Evolutionary conservation across 1,139 yeast species (phyloP), one percentile per base, ranked within the genome.

Genomic region (Kodamaea fungicola): DNA sequence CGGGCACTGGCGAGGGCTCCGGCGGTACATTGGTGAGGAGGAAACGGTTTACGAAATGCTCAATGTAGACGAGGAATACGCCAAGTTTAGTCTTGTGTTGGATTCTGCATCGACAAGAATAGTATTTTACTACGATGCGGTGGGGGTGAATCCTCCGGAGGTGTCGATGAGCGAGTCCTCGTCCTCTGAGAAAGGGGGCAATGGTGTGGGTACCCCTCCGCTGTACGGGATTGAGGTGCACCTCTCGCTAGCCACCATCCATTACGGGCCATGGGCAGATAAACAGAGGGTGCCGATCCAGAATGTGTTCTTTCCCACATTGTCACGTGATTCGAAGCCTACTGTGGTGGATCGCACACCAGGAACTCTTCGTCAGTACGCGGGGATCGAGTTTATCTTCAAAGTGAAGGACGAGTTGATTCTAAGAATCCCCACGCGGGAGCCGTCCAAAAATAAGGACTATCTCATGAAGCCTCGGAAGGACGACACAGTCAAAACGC

Each of bases 261-360:
- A 83, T 47, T 90, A 87, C 52, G 98, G 98, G 0, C 95, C 98
- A 0, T 90, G 97, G 97, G 85, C 97, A 0, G 95, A 90, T 43
- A 76, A 90, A 32, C 95, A 92, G 56, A 58, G 96, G 16, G 71
- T 71, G 2, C 76, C 82, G 1, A 52, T 90, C 7, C 92, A 83
- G 43, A 62, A 68, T 7, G 64, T 81, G 63, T 64, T 92, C 29
- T 78, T 83, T 43, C 98, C 98, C 0, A 57, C 75, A 0, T 57
- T 80, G 6, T 78, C 85, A 24, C 63, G 82, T 34, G 87, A 87
- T 50, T 61, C 80, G 1, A 49, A 53, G 6, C 80, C 84, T 0
- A 64, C 71, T 1, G 50, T 52, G 8, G 54, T 48, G 10, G 62
- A 76, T 6, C 39, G 42, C 2, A 35, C 32, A 7, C 67, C 79